A percentile compares a stretch with the other conserved stretches of the same genome.
Evolutionary conservation across 2,329 filamentous ascomycete genomes (phyloP).

Genomic region (Raffaelea albimanens): DNA sequence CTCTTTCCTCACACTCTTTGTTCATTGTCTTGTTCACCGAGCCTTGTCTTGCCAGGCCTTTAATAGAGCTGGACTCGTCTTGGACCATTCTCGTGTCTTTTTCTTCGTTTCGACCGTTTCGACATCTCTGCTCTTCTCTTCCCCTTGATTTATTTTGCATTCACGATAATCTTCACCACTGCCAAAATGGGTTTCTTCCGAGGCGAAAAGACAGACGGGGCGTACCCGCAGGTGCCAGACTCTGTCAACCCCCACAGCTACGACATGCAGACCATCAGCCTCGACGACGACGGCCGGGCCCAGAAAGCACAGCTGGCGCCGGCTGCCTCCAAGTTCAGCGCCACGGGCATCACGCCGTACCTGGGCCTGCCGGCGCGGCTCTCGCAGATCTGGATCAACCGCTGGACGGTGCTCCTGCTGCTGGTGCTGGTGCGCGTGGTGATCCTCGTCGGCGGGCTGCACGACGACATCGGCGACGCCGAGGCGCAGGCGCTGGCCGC

Average conservation of each 20-base stretch:
- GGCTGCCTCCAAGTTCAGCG: too few species aligned
- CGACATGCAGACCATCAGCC: conserved; percentile 19
- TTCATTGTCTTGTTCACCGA: conserved; percentile 1
- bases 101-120: background rate
- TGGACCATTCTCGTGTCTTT: conserved; percentile 1
- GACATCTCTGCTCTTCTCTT: conserved; percentile 1
- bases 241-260: conserved; percentile 21
- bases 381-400: conserved; percentile 95
- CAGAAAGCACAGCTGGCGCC: conserved; percentile 36
- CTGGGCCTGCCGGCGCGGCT: conserved; percentile 80
- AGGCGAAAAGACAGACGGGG: conserved; percentile 16
- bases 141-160: background rate
- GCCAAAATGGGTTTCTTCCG: conserved; percentile 17
- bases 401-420: conserved; percentile 85
- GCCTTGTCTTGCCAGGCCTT: too few species aligned
- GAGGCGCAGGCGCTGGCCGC: conserved; percentile 76
- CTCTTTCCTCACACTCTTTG: background rate
- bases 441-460: conserved; percentile 62
- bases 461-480: conserved; percentile 66
- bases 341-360: conserved; percentile 74
- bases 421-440: conserved; percentile 77
- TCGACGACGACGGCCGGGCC: conserved; percentile 17
- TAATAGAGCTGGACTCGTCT: too few species aligned
- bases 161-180: too few species aligned
- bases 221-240: conserved; percentile 21